Evolutionary conservation across 495 filamentous ascomycete genomes (phyloP).

Genomic region (Xylaria bambusicola): DNA sequence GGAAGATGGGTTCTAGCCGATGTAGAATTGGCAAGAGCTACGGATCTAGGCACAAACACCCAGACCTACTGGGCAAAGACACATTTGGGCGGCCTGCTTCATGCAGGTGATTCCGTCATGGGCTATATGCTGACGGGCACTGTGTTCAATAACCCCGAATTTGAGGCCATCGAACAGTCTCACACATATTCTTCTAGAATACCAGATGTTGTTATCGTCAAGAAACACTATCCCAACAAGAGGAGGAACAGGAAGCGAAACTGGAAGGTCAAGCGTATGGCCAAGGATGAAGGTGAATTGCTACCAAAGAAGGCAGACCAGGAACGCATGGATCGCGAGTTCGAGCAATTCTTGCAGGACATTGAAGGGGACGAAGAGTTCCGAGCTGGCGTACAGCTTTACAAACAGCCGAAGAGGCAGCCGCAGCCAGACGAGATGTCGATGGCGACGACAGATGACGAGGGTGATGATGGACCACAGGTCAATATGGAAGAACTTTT

Average conservation of each 20-base stretch:
- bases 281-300: conserved; percentile 80
- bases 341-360: conserved; percentile 94
- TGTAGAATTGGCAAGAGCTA: conserved; percentile 80
- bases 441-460: conserved; percentile 67
- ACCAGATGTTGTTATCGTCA: conserved; percentile 91
- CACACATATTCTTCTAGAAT: conserved; percentile 70
- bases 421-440: conserved; percentile 53
- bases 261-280: conserved; percentile 95
- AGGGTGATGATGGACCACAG: conserved; percentile 67
- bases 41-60: conserved; percentile 87
- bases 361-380: conserved; percentile 95
- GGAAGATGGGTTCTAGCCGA: conserved; percentile 85
- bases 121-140: conserved; percentile 86
- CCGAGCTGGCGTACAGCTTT: conserved; percentile 77
- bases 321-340: conserved; percentile 83
- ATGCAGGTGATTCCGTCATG: conserved; percentile 87
- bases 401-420: conserved; percentile 60
- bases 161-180: conserved; percentile 75
- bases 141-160: conserved; percentile 86
- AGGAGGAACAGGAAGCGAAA: conserved; percentile 79
- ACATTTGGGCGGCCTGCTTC: conserved; percentile 84
- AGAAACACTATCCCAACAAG: conserved; percentile 89
- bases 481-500: conserved; percentile 82
- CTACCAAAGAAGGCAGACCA: conserved; percentile 77
- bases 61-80: conserved; percentile 83